Percentiles rank a stretch among this genome's conserved stretches.
These are phyloP conservation scores for Lolium rigidum DNA, from an alignment of 176 grass and related monocot species.

Conservation along the genomic window DNA sequence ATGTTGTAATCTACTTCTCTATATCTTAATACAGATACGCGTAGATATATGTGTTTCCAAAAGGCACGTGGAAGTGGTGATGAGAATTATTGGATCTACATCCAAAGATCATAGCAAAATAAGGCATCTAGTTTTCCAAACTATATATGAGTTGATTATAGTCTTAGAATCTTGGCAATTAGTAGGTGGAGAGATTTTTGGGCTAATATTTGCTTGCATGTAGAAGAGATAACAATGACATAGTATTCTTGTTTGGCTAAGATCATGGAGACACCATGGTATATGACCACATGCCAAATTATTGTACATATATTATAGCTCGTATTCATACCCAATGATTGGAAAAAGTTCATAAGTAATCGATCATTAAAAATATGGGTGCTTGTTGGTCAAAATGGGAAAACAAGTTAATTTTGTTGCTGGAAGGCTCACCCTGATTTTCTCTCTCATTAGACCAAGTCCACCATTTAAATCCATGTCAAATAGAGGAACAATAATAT, in stretches of 20 bases:
- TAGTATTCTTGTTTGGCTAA: not conserved
- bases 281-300: not conserved
- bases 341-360: not conserved
- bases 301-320: not conserved
- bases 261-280: not conserved
- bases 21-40: not conserved
- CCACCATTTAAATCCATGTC: not conserved
- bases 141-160: not conserved
- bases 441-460: not conserved
- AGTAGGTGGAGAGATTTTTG: not conserved
- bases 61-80: not conserved
- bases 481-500: not conserved
- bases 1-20: not conserved
- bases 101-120: not conserved
- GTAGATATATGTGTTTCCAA: no score
- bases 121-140: not conserved
- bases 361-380: not conserved
- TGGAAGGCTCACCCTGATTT: not conserved
- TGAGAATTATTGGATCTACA: not conserved
- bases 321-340: not conserved
- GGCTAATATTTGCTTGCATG: not conserved
- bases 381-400: not conserved
- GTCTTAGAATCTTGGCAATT: not conserved
- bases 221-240: not conserved
- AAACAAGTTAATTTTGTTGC: not conserved